Evolutionary conservation across 345 rosid genomes (phyloP).

Genomic region (Linum usitatissimum): DNA sequence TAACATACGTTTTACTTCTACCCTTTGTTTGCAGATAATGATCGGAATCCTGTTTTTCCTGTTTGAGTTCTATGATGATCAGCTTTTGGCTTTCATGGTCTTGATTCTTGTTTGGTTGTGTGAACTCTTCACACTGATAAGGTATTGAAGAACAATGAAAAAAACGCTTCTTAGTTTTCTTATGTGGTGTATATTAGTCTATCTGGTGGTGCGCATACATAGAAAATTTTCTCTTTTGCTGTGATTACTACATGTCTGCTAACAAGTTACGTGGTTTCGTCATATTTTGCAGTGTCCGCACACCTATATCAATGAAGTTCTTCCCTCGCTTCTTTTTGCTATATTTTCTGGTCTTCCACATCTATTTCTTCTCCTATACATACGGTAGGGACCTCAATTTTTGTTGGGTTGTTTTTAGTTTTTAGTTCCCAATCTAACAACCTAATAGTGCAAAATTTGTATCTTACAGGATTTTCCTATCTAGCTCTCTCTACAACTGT

Average conservation of each 20-base stretch:
- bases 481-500: constrained; percentile 81
- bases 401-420: neutral
- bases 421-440: neutral
- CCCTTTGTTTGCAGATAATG: constrained; percentile 73
- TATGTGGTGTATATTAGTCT: too few species aligned
- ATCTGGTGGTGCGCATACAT: neutral
- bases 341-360: constrained; percentile 95
- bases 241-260: neutral
- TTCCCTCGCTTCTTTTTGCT: constrained; percentile 97
- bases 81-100: constrained; percentile 98
- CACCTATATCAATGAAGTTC: constrained; percentile 98
- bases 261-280: constrained; percentile 11
- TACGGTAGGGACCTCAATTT: constrained; percentile 44
- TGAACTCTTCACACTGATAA: constrained; percentile 86
- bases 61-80: constrained; percentile 96
- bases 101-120: constrained; percentile 96
- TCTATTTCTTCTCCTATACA: constrained; percentile 88
- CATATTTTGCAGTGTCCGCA: constrained; percentile 68
- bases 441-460: constrained; percentile 1
- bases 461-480: constrained; percentile 74
- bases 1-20: neutral
- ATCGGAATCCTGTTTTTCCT: constrained; percentile 92
- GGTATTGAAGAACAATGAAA: constrained; percentile 26
- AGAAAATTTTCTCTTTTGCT: neutral
- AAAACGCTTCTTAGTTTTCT: neutral